A percentile compares a stretch with the other conserved stretches of the same genome.
Evolutionary conservation across 2,329 filamentous ascomycete genomes (phyloP).

Genomic region (Curvularia lunata): DNA sequence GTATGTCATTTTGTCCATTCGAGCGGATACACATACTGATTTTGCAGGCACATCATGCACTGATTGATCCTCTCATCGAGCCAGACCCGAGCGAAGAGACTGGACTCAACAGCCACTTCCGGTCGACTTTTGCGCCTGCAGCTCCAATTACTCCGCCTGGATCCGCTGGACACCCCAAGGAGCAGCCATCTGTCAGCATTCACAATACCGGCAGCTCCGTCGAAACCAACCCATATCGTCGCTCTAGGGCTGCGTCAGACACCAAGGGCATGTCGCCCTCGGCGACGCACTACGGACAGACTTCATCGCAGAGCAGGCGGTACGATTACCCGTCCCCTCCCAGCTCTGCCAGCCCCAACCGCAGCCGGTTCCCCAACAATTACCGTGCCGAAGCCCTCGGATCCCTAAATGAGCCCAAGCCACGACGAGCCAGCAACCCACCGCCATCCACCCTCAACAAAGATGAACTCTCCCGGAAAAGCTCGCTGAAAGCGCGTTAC

Average conservation of each 20-base stretch:
- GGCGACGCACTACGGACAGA: slow-evolving; percentile 24
- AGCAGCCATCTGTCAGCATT: slow-evolving; percentile 31
- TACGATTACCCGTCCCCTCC: slow-evolving; percentile 59
- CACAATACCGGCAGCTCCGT: slow-evolving; percentile 49
- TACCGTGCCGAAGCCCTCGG: slow-evolving; percentile 44
- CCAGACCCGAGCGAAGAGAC: slow-evolving; percentile 72
- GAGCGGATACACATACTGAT: slow-evolving; percentile 10
- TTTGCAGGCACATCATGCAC: slow-evolving; percentile 66
- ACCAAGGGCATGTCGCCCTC: slow-evolving; percentile 33
- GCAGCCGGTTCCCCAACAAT: slow-evolving; percentile 42
- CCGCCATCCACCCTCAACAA: slow-evolving; percentile 29
- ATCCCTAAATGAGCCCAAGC: slow-evolving; percentile 37
- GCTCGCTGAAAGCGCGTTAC: slow-evolving; percentile 65
- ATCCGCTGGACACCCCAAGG: slow-evolving; percentile 37
- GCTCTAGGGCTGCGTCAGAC: slow-evolving; percentile 40
- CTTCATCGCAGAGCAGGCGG: slow-evolving; percentile 31
- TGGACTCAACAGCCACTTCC: slow-evolving; percentile 66
- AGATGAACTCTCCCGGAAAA: slow-evolving; percentile 45
- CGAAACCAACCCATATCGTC: slow-evolving; percentile 54
- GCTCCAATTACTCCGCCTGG: slow-evolving; percentile 42
- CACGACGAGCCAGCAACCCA: slow-evolving; percentile 45
- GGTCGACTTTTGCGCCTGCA: slow-evolving; percentile 53
- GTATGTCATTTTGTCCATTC: slow-evolving; percentile 9
- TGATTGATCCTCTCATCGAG: slow-evolving; percentile 72
- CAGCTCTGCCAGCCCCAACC: slow-evolving; percentile 61